These are phyloP conservation scores for Neoscytalidium dimidiatum DNA, from an alignment of 2,329 filamentous ascomycete genomes.

Conservation along the genomic window DNA sequence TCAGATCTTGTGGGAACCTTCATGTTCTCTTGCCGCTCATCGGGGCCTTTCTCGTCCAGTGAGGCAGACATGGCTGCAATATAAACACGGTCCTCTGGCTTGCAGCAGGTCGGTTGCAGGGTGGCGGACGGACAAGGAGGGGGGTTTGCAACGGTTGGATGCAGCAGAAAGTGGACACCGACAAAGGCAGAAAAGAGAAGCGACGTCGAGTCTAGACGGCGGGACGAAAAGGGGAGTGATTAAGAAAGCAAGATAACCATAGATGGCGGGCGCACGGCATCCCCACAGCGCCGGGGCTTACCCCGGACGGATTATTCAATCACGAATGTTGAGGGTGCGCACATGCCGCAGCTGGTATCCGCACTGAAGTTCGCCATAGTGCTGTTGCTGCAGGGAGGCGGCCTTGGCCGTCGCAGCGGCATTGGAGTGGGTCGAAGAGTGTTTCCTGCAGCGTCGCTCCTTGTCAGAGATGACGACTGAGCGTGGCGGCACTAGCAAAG, in stretches of 20 bases:
- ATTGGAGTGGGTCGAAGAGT: background rate
- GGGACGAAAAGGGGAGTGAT: background rate
- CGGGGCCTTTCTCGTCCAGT: background rate
- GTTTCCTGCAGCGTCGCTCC: background rate
- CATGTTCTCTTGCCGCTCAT: background rate
- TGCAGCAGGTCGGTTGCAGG: too few species aligned
- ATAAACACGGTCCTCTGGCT: background rate
- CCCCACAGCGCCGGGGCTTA: background rate
- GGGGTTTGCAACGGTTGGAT: background rate
- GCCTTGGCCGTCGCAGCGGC: background rate
- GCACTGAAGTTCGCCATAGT: background rate
- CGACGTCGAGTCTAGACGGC: background rate
- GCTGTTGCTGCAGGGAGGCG: background rate
- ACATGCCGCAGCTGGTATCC: background rate
- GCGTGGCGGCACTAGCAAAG: background rate
- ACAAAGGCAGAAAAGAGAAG: background rate
- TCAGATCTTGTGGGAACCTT: background rate
- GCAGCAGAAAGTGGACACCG: background rate
- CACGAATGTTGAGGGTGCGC: background rate
- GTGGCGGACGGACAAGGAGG: background rate
- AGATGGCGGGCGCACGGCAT: background rate
- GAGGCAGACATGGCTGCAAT: slow-evolving; percentile 9
- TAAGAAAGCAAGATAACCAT: slow-evolving; percentile 1
- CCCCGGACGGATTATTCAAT: background rate
- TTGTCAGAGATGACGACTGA: background rate